A percentile compares a stretch with the other conserved stretches of the same genome.
These are phyloP conservation scores for Fistulifera pelliculosa DNA, from an alignment of 108 stramenopile genomes.

Conservation along the genomic window DNA sequence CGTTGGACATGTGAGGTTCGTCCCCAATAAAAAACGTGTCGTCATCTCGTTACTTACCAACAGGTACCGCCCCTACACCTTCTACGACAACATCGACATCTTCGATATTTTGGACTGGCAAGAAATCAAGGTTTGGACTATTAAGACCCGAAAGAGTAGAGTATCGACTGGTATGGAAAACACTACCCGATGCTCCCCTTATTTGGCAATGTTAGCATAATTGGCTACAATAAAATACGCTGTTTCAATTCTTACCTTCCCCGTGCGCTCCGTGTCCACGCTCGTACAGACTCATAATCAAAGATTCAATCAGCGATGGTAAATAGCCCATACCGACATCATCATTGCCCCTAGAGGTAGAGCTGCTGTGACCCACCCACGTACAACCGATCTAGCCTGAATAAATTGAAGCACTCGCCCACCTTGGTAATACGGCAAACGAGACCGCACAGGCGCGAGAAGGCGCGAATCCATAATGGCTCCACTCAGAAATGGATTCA, in stretches of 20 bases:
- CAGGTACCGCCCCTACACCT: slow-evolving; percentile 48
- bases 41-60: slow-evolving; percentile 15
- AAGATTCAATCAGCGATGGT: slow-evolving; percentile 52
- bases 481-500: slow-evolving; percentile 78
- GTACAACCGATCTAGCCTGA: slow-evolving; percentile 73
- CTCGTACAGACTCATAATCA: slow-evolving; percentile 80
- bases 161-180: slow-evolving; percentile 63
- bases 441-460: slow-evolving; percentile 58
- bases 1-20: background rate
- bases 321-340: slow-evolving; percentile 82
- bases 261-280: slow-evolving; percentile 78
- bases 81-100: slow-evolving; percentile 58
- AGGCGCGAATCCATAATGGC: slow-evolving; percentile 72
- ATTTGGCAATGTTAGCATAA: background rate
- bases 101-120: slow-evolving; percentile 75
- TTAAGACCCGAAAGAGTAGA: slow-evolving; percentile 72
- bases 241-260: slow-evolving; percentile 23
- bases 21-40: background rate
- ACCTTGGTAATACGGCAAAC: slow-evolving; percentile 63
- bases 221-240: background rate
- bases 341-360: slow-evolving; percentile 66
- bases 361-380: slow-evolving; percentile 70
- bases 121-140: slow-evolving; percentile 71
- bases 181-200: slow-evolving; percentile 56
- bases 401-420: slow-evolving; percentile 69